Conservation (phyloP, 83 land plant species). For the Picea abies region DNA sequence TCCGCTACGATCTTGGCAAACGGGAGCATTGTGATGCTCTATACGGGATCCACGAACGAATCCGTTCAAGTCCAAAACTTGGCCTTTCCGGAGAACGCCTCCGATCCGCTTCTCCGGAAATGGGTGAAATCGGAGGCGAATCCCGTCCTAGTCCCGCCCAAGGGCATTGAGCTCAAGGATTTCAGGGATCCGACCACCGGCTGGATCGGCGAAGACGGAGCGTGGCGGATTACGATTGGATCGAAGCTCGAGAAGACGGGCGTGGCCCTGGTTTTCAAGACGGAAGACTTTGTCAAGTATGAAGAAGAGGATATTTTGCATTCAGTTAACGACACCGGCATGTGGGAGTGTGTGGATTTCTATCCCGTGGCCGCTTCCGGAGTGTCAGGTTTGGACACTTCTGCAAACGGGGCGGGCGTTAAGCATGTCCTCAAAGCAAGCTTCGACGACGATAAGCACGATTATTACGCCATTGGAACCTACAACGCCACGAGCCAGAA, state of each 20-base stretch:
- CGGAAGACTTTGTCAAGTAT: conserved; percentile 61
- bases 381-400: conserved; percentile 37
- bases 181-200: conserved; percentile 97
- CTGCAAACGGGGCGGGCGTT: conserved; percentile 18
- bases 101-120: conserved; percentile 67
- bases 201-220: conserved; percentile 59
- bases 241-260: conserved; percentile 62
- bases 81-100: conserved; percentile 65
- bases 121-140: conserved; percentile 73
- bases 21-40: conserved; percentile 67
- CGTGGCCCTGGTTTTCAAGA: conserved; percentile 65
- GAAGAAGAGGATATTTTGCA: conserved; percentile 39
- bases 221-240: conserved; percentile 77
- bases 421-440: conserved; percentile 66
- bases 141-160: conserved; percentile 75
- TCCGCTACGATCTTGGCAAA: conserved; percentile 80
- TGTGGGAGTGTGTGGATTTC: conserved; percentile 84
- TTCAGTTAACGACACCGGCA: conserved; percentile 43
- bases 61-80: conserved; percentile 79
- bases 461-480: conserved; percentile 52
- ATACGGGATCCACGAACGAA: conserved; percentile 79
- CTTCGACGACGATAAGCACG: conserved; percentile 41
- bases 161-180: conserved; percentile 53
- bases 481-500: conserved; percentile 20
- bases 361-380: conserved; percentile 54